Percentiles rank a stretch among this genome's conserved stretches.
Conservation (phyloP, 73 alveolate genomes). For the Halteria grandinella region DNA sequence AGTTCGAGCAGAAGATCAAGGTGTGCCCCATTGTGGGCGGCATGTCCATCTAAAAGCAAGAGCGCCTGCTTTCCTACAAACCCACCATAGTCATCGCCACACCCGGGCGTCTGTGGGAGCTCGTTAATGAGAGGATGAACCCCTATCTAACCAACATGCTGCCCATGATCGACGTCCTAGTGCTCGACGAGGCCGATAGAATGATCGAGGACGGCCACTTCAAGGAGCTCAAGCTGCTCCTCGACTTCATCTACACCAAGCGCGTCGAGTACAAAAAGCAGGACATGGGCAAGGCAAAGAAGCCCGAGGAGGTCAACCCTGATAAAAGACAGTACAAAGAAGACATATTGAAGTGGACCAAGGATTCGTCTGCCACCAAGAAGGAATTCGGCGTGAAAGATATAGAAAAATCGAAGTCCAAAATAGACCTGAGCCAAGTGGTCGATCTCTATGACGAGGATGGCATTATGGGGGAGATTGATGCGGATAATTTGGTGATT, state of each 20-base stretch:
- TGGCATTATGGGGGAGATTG: conserved; percentile 52
- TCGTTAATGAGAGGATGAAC: conserved; percentile 86
- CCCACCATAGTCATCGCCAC: conserved; percentile 96
- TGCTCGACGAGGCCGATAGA: conserved; percentile 98
- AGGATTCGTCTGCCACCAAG: conserved; percentile 21
- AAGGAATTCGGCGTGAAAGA: conserved; percentile 52
- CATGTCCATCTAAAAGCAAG: conserved; percentile 92
- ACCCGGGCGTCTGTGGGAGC: conserved; percentile 98
- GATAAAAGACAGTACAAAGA: conserved; percentile 73
- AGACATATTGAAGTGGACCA: conserved; percentile 60
- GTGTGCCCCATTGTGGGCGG: conserved; percentile 93
- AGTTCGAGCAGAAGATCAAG: conserved; percentile 66
- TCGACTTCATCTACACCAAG: conserved; percentile 78
- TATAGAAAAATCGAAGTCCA: conserved; percentile 50
- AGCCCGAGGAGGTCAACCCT: conserved; percentile 70
- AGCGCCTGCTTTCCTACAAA: conserved; percentile 81
- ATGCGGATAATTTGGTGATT: conserved; percentile 44
- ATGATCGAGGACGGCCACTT: conserved; percentile 98
- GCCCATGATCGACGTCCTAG: conserved; percentile 78
- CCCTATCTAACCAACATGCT: conserved; percentile 72
- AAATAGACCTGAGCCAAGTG: conserved; percentile 18
- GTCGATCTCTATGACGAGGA: conserved; percentile 38
- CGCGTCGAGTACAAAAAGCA: conserved; percentile 63
- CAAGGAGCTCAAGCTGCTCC: conserved; percentile 85
- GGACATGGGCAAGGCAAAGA: conserved; percentile 59